These are phyloP conservation scores for Ramalina intermedia DNA, from an alignment of 495 filamentous ascomycete genomes.

Conservation along the genomic window DNA sequence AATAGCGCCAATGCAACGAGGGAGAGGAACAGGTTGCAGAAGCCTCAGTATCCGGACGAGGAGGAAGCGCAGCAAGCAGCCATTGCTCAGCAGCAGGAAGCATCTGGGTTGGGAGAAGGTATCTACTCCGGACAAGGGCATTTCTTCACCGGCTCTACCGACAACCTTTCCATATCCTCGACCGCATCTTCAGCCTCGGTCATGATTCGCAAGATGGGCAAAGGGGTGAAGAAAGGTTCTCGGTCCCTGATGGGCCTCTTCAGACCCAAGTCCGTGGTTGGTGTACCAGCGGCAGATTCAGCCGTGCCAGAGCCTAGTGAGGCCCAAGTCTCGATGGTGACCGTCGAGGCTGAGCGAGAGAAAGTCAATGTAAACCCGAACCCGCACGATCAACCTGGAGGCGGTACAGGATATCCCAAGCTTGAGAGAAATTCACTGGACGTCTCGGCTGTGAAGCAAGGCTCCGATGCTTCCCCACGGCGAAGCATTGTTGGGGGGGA, in stretches of 20 bases:
- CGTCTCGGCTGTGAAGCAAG: constrained; percentile 27
- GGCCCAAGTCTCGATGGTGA: constrained; percentile 83
- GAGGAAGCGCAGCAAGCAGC: constrained; percentile 76
- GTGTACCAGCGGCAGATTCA: constrained; percentile 52
- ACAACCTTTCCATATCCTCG: constrained; percentile 93
- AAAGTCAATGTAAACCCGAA: constrained; percentile 67
- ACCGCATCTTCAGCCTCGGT: constrained; percentile 96
- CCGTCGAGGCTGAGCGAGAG: constrained; percentile 82
- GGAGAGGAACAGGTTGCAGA: constrained; percentile 51
- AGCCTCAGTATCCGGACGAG: constrained; percentile 54
- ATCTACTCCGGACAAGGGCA: constrained; percentile 84
- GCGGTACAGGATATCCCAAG: constrained; percentile 76
- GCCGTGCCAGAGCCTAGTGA: constrained; percentile 48
- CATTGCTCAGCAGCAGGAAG: constrained; percentile 84
- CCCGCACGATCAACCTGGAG: constrained; percentile 49
- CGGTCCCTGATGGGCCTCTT: constrained; percentile 89
- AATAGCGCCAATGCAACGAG: constrained; percentile 41
- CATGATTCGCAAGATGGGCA: constrained; percentile 99
- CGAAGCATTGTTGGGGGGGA: constrained; percentile 88
- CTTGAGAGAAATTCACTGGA: constrained; percentile 72
- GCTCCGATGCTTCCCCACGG: constrained; percentile 36
- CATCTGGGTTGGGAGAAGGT: constrained; percentile 74
- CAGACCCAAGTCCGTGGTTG: constrained; percentile 81
- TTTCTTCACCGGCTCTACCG: constrained; percentile 81
- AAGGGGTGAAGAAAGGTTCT: constrained; percentile 84